Conservation (phyloP, 768 basidiomycete species). For the Tephrocybe rancida region DNA sequence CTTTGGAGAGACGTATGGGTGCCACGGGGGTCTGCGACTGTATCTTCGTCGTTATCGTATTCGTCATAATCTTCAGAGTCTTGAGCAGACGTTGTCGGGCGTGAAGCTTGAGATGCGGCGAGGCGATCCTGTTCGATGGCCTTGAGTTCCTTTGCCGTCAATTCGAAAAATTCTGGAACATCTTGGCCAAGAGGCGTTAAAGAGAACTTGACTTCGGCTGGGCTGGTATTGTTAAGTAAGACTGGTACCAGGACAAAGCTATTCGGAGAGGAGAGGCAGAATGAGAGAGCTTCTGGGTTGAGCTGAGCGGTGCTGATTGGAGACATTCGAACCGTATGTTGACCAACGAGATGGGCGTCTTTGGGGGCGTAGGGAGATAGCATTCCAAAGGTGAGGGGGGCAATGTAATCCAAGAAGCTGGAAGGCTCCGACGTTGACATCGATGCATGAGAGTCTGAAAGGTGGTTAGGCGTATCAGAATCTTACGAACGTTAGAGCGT, state of each 20-base stretch:
- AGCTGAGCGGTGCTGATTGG: constrained; percentile 92
- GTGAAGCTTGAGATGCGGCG: constrained; percentile 49
- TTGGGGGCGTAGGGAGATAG: constrained; percentile 41
- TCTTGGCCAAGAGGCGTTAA: constrained; percentile 63
- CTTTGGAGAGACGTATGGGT: constrained; percentile 58
- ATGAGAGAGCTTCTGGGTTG: constrained; percentile 74
- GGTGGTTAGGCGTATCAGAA: not conserved
- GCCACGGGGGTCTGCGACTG: constrained; percentile 27
- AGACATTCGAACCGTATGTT: constrained; percentile 91
- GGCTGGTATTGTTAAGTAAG: constrained; percentile 88
- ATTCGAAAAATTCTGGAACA: constrained; percentile 52
- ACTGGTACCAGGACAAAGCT: constrained; percentile 74
- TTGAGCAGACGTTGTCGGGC: constrained; percentile 32
- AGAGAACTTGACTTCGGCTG: constrained; percentile 71
- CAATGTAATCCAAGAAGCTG: constrained; percentile 49
- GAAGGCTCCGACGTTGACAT: constrained; percentile 47
- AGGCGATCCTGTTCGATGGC: constrained; percentile 62
- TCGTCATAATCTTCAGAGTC: constrained; percentile 62
- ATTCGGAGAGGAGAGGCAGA: constrained; percentile 63
- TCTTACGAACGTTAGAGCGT: constrained; percentile 9
- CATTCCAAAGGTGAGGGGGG: constrained; percentile 52
- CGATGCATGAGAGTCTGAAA: constrained; percentile 35
- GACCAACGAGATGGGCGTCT: constrained; percentile 73
- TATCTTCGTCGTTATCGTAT: constrained; percentile 71
- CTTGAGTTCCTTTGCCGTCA: constrained; percentile 67